Evolutionary conservation across 2,329 filamentous ascomycete genomes (phyloP).

Genomic region (Leptographium procerum): DNA sequence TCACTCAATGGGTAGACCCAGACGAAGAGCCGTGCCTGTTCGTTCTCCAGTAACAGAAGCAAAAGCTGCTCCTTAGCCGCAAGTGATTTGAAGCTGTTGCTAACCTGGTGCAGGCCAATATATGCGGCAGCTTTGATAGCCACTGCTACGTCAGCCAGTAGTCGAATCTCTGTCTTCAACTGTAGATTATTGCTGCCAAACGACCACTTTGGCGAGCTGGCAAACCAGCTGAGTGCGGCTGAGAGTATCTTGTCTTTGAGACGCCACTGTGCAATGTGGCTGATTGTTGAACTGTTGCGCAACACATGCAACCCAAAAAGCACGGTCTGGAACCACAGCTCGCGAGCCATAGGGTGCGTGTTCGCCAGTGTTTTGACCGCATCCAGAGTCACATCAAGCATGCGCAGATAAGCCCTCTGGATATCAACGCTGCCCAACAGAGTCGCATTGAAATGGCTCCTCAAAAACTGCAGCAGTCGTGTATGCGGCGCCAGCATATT

Average conservation of each 20-base stretch:
- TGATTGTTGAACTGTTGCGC: conserved; percentile 56
- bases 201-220: conserved; percentile 73
- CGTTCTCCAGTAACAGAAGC: conserved; percentile 67
- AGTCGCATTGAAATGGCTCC: conserved; percentile 89
- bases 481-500: conserved; percentile 80
- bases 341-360: conserved; percentile 76
- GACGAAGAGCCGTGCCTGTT: conserved; percentile 71
- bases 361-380: conserved; percentile 54
- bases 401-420: conserved; percentile 68
- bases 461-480: conserved; percentile 75
- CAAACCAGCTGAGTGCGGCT: conserved; percentile 83
- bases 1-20: conserved; percentile 79
- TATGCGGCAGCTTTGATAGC: conserved; percentile 53
- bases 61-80: conserved; percentile 77
- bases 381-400: conserved; percentile 69
- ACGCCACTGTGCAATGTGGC: conserved; percentile 58
- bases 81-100: conserved; percentile 52
- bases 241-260: conserved; percentile 84
- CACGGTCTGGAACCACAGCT: conserved; percentile 82
- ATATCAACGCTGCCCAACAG: conserved; percentile 74
- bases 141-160: conserved; percentile 63
- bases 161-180: conserved; percentile 79
- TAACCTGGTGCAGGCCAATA: conserved; percentile 41
- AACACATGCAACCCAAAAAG: conserved; percentile 73
- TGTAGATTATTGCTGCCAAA: conserved; percentile 91